phyloP scores from a whole-genome alignment of 805 yeast genomes.

The Kodamaea kaohsiungensis region DNA sequence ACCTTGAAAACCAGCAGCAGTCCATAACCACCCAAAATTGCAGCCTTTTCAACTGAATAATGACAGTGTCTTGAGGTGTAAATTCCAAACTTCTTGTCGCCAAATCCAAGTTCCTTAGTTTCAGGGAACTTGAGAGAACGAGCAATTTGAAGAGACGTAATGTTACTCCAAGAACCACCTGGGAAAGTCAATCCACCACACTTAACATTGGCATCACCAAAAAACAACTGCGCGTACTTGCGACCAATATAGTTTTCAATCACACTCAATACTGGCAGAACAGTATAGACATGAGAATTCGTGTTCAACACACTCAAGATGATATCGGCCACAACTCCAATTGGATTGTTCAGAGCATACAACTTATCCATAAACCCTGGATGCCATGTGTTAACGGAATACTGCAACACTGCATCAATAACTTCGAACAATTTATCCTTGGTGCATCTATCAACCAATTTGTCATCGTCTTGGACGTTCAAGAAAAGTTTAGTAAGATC shows the following conservation, averaged over 20 bases:
- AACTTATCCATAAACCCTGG: slow-evolving; percentile 83
- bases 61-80: slow-evolving; percentile 74
- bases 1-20: slow-evolving; percentile 62
- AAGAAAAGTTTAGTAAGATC: slow-evolving; percentile 29
- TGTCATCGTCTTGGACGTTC: slow-evolving; percentile 19
- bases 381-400: slow-evolving; percentile 84
- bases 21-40: slow-evolving; percentile 75
- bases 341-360: slow-evolving; percentile 84
- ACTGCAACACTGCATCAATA: slow-evolving; percentile 57
- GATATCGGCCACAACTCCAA: slow-evolving; percentile 75
- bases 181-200: slow-evolving; percentile 85
- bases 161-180: slow-evolving; percentile 87
- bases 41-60: slow-evolving; percentile 80
- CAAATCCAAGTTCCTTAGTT: slow-evolving; percentile 63
- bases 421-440: slow-evolving; percentile 41
- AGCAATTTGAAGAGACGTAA: slow-evolving; percentile 78
- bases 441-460: slow-evolving; percentile 11
- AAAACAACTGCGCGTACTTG: slow-evolving; percentile 69
- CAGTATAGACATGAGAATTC: slow-evolving; percentile 83
- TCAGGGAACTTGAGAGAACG: slow-evolving; percentile 66
- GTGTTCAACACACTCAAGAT: slow-evolving; percentile 72
- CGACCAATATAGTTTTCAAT: slow-evolving; percentile 69
- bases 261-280: slow-evolving; percentile 75
- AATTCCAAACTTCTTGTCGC: slow-evolving; percentile 56
- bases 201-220: slow-evolving; percentile 36